phyloP scores from a whole-genome alignment of 2,329 filamentous ascomycete species.

The Fonsecaea erecta region DNA sequence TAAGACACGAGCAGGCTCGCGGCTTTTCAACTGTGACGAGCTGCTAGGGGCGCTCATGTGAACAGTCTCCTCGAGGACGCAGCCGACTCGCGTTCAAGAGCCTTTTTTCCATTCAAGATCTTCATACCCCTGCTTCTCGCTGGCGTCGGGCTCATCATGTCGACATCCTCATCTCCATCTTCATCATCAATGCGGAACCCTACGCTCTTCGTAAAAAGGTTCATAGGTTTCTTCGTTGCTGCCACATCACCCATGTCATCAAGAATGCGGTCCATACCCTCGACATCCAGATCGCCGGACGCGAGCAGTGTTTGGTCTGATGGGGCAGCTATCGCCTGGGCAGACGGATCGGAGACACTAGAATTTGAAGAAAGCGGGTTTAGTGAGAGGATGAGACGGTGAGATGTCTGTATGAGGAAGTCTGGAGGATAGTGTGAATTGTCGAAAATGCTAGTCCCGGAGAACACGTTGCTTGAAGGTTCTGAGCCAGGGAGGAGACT shows the following conservation, averaged over 20 bases:
- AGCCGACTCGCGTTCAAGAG: slow-evolving; percentile 7
- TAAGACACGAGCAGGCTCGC: neutral
- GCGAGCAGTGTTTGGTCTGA: slow-evolving; percentile 49
- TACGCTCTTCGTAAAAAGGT: slow-evolving; percentile 26
- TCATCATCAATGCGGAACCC: slow-evolving; percentile 26
- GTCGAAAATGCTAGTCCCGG: slow-evolving; percentile 18
- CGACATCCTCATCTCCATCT: slow-evolving; percentile 24
- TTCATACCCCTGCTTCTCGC: slow-evolving; percentile 17
- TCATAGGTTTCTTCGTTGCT: slow-evolving; percentile 21
- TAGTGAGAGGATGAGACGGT: slow-evolving; percentile 31
- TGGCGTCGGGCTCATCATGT: slow-evolving; percentile 31
- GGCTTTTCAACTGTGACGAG: neutral
- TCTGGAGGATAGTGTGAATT: slow-evolving; percentile 20
- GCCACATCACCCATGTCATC: slow-evolving; percentile 44
- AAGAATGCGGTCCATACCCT: slow-evolving; percentile 54
- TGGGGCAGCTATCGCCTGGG: slow-evolving; percentile 8
- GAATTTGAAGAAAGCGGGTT: slow-evolving; percentile 19
- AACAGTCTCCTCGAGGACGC: slow-evolving; percentile 27
- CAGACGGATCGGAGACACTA: slow-evolving; percentile 16
- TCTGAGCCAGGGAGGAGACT: slow-evolving; percentile 15
- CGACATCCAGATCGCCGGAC: slow-evolving; percentile 52
- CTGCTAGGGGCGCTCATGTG: slow-evolving; percentile 10
- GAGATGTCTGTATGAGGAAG: slow-evolving; percentile 30
- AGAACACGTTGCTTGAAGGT: neutral
- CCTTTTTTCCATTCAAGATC: slow-evolving; percentile 11